Evolutionary conservation across 140 eudicot genomes (phyloP).

Genomic region (Anethum foeniculum): DNA sequence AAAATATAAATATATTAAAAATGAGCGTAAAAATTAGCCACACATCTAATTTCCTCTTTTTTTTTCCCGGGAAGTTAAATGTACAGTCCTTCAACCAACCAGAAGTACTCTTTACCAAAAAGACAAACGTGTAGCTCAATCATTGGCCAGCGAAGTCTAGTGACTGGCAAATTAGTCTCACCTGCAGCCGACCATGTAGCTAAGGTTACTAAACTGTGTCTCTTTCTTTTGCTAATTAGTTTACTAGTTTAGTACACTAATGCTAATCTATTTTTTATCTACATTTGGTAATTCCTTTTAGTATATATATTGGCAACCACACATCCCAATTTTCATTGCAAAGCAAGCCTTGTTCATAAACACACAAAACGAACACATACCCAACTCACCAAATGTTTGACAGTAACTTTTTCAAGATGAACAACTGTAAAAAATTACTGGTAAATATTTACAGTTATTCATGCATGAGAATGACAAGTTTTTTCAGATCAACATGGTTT

Average conservation of each 20-base stretch:
- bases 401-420: background rate
- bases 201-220: background rate
- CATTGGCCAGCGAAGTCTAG: background rate
- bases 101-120: no score
- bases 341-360: background rate
- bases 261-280: background rate
- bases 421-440: background rate
- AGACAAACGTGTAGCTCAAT: background rate
- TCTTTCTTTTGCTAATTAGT: background rate
- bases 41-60: no score
- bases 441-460: background rate
- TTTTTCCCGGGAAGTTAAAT: no score
- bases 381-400: background rate
- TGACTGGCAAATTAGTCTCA: background rate
- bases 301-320: background rate
- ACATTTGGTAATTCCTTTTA: background rate
- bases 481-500: background rate
- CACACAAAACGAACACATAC: background rate
- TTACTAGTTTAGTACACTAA: no score
- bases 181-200: constrained; percentile 6
- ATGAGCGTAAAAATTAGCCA: no score
- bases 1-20: no score
- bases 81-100: no score
- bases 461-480: background rate
- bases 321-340: background rate